Evolutionary conservation across 2,329 filamentous ascomycete genomes (phyloP).

Genomic region (Trichoderma koningiopsis): DNA sequence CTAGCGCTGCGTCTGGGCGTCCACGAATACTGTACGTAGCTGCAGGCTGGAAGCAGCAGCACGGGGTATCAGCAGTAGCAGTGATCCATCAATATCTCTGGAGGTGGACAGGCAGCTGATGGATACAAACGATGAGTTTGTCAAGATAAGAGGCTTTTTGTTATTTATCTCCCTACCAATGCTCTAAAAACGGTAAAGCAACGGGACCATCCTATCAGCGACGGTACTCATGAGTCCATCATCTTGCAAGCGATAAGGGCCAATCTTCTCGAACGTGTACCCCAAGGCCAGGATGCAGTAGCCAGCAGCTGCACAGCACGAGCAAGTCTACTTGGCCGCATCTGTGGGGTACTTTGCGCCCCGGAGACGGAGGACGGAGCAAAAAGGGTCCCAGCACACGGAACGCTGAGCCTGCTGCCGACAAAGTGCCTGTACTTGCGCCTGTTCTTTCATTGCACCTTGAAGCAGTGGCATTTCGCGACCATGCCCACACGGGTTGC

Average conservation of each 20-base stretch:
- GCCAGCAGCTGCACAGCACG: not conserved
- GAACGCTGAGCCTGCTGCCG: not conserved
- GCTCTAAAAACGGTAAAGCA: not conserved
- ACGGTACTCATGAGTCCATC: not conserved
- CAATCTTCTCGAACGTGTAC: not conserved
- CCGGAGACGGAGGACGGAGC: slow-evolving; percentile 11
- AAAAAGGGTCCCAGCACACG: not conserved
- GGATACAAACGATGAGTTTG: not conserved
- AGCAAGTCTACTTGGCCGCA: not conserved
- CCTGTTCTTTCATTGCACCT: not conserved
- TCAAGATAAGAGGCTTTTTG: not conserved
- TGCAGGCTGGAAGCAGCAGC: not conserved
- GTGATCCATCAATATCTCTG: not conserved
- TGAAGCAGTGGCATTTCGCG: not conserved
- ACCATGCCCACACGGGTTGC: not conserved
- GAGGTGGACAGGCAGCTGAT: not conserved
- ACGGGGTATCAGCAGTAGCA: not conserved
- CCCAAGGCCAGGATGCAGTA: slow-evolving; percentile 1
- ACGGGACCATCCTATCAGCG: not conserved
- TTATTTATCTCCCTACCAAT: not conserved
- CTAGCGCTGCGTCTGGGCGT: slow-evolving; percentile 12
- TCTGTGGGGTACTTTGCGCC: slow-evolving; percentile 9
- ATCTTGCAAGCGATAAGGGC: slow-evolving; percentile 15
- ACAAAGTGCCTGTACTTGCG: not conserved
- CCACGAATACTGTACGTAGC: not conserved